Conservation (phyloP, 352 stramenopile genomes). For the Globisporangium cederbergense region DNA sequence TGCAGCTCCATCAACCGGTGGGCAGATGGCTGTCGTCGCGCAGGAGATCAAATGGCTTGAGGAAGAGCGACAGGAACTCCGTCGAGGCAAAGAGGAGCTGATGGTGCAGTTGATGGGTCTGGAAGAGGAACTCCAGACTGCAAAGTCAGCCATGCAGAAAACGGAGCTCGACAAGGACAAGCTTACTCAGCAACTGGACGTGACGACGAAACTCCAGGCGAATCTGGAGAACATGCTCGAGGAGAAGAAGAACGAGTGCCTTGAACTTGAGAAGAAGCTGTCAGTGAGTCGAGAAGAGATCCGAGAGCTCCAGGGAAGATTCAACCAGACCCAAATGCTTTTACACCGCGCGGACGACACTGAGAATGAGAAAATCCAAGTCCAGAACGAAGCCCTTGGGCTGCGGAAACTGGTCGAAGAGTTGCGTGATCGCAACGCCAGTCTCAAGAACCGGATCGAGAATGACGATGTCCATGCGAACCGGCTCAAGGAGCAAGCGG, state of each 20-base stretch:
- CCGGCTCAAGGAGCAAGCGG: slow-evolving; percentile 47
- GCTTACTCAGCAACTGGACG: slow-evolving; percentile 31
- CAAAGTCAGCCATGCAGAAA: slow-evolving; percentile 33
- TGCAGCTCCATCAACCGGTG: slow-evolving; percentile 13
- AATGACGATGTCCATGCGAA: slow-evolving; percentile 38
- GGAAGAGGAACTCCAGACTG: slow-evolving; percentile 52
- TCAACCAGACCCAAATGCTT: slow-evolving; percentile 35
- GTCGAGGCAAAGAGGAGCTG: slow-evolving; percentile 50
- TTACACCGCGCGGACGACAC: slow-evolving; percentile 47
- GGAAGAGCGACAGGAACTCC: slow-evolving; percentile 56
- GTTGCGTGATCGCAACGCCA: slow-evolving; percentile 59
- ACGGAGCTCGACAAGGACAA: slow-evolving; percentile 47
- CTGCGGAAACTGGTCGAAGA: slow-evolving; percentile 61
- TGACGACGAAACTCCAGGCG: slow-evolving; percentile 33
- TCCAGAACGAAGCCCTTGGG: slow-evolving; percentile 58
- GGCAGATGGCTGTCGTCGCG: slow-evolving; percentile 33
- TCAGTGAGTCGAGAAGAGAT: slow-evolving; percentile 47
- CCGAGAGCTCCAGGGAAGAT: slow-evolving; percentile 33
- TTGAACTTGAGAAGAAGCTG: slow-evolving; percentile 39
- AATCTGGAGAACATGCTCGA: slow-evolving; percentile 47
- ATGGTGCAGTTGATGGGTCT: slow-evolving; percentile 54
- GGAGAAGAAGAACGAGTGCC: slow-evolving; percentile 49
- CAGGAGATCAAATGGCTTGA: slow-evolving; percentile 78
- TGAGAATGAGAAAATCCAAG: slow-evolving; percentile 62
- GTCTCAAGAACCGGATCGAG: slow-evolving; percentile 51